These are phyloP conservation scores for Saccharata proteae DNA, from an alignment of 2,329 filamentous ascomycete genomes.

Conservation along the genomic window DNA sequence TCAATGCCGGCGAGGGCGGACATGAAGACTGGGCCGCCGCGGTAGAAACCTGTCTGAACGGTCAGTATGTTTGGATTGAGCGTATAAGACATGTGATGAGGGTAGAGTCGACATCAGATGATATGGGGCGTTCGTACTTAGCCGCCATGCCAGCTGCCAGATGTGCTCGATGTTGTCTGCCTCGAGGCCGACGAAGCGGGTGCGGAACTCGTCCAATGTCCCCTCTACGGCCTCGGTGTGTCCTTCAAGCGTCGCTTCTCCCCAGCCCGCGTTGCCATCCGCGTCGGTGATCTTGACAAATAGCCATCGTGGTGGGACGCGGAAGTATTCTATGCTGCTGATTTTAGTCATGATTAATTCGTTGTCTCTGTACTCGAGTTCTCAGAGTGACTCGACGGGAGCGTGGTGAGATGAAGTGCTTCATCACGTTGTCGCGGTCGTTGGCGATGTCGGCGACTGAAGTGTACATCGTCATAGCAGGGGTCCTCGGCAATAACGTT, in stretches of 20 bases:
- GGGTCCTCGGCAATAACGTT: no score
- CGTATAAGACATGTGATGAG: not conserved
- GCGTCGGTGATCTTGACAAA: conserved; percentile 67
- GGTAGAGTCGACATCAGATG: conserved; percentile 1
- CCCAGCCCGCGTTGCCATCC: conserved; percentile 55
- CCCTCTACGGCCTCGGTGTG: conserved; percentile 66
- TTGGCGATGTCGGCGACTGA: no score
- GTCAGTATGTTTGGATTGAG: no score
- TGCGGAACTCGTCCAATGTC: conserved; percentile 53
- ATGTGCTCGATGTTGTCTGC: conserved; percentile 71
- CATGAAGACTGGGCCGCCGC: conserved; percentile 71
- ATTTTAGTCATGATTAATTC: conserved; percentile 49
- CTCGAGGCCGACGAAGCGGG: conserved; percentile 52
- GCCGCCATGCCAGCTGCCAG: conserved; percentile 61
- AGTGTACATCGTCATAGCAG: no score
- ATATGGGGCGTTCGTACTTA: not conserved
- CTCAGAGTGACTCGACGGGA: no score
- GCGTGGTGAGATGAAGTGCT: no score
- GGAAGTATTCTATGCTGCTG: conserved; percentile 57
- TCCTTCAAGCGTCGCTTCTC: conserved; percentile 62
- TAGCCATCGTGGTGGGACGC: conserved; percentile 62
- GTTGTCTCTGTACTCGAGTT: no score
- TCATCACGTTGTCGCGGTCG: no score
- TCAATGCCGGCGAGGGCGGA: conserved; percentile 65
- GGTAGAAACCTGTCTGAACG: conserved; percentile 49